phyloP scores from a whole-genome alignment of 441 rosid species.

The Omphalea diandra region DNA sequence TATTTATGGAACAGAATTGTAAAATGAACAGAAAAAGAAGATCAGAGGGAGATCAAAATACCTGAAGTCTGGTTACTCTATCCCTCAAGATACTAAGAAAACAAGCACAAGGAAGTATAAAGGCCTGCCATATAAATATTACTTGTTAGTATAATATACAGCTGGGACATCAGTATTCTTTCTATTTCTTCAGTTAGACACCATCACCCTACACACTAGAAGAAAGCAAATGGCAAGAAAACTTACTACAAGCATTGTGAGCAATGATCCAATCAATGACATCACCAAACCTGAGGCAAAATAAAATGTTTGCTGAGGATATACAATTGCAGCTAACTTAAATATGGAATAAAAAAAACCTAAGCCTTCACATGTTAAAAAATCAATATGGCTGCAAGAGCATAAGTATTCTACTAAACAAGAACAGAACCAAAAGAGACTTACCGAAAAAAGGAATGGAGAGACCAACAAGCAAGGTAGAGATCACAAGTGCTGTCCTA shows the following conservation, averaged over 20 bases:
- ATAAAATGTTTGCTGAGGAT: background rate
- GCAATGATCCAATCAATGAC: conserved; percentile 90
- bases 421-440: conserved; percentile 8
- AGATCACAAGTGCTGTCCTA: conserved; percentile 64
- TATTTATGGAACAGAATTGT: background rate
- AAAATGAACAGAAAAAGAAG: background rate
- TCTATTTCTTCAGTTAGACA: background rate
- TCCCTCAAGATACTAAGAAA: conserved; percentile 68
- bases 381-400: background rate
- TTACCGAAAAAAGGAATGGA: conserved; percentile 82
- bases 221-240: too few relatives aligned
- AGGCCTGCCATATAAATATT: conserved; percentile 44
- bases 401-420: too few relatives aligned
- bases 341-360: background rate
- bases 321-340: background rate
- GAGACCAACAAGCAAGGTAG: conserved; percentile 75
- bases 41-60: conserved; percentile 12
- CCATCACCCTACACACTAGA: background rate
- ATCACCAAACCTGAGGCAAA: conserved; percentile 66
- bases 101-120: conserved; percentile 86
- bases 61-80: conserved; percentile 57
- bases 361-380: background rate
- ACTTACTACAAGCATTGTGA: conserved; percentile 94
- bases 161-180: background rate
- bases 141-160: background rate